Evolutionary conservation across 352 stramenopile genomes (phyloP).

Genomic region (Thalassiosira exigua): DNA sequence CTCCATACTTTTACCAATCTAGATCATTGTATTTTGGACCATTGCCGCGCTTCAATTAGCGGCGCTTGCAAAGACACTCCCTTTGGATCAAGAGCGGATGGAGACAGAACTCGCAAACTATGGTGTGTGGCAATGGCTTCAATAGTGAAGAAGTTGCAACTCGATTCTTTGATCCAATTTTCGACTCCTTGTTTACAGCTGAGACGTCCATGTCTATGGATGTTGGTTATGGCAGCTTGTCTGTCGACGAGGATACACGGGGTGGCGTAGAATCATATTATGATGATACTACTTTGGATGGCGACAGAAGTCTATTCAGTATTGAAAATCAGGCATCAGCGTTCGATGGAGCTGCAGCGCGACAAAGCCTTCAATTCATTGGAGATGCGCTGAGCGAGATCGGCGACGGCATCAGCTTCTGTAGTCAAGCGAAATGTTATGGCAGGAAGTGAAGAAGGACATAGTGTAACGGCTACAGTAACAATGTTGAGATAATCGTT

Average conservation of each 20-base stretch:
- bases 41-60: conserved; percentile 67
- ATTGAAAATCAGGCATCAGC: conserved; percentile 67
- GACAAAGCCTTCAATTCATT: conserved; percentile 61
- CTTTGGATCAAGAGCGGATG: conserved; percentile 75
- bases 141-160: no score
- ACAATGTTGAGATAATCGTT: no score
- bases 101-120: conserved; percentile 68
- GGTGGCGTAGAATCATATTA: conserved; percentile 11
- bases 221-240: conserved; percentile 27
- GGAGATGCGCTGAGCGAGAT: conserved; percentile 60
- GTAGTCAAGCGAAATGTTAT: neutral
- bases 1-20: no score
- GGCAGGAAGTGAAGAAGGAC: neutral
- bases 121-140: no score
- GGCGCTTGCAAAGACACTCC: conserved; percentile 64
- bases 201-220: conserved; percentile 9
- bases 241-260: neutral
- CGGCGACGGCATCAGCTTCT: conserved; percentile 41
- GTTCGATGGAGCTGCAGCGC: conserved; percentile 60
- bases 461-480: no score
- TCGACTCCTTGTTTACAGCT: no score
- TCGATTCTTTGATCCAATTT: no score
- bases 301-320: conserved; percentile 52
- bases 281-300: conserved; percentile 17
- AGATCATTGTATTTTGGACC: conserved; percentile 68